Base-by-base conservation (phyloP, 768 basidiomycete genomes). In the Boletus rufocinnamomeus region DNA sequence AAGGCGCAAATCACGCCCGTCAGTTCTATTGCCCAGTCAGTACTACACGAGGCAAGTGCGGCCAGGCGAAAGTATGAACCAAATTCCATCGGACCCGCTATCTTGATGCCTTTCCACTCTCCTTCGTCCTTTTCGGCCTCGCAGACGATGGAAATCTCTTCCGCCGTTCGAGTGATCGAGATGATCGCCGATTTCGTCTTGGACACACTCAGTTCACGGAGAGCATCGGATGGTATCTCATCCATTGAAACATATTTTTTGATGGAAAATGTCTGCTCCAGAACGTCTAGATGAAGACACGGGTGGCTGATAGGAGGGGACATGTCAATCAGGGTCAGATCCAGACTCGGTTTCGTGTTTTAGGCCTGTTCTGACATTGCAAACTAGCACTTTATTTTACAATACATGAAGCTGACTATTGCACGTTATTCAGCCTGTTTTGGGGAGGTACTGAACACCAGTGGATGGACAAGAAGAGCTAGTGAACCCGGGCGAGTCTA, bases 71-170 rank as follows among this genome's bases (percentile, higher is more conserved):
- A 25, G 48, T 55, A 57, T 63, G 57, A 50, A 84, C 86, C 77
- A 60, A 87, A 86, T 61, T 85, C 83, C 84, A 88, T 84, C 3
- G 85, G 85, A 4, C 86, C 87, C 37, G 74, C 76, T 41, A 89
- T 83, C 69, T 83, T 83, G 59, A 88, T 82, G 65, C 82, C 82
- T 63, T 71, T 76, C 85, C 85, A 86, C 1, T 75, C 74, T 25
- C 77, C 76, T 32, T 76, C 69, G 41, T 79, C 73, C 52, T 60
- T 71, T 16, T 74, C 63, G 16, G 74, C 72, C 65, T 82, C 74
- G 17, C 80, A 79, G n/a, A 84, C 82, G 52, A 88, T 64, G 2
- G 86, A 88, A 2, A 85, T 73, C 64, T 89, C 87, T 34, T 88
- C 84, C 8, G 64, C 64, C 7, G 86, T 87, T 49, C 81, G 74